phyloP scores from a whole-genome alignment of 2,329 filamentous ascomycete genomes.

The Fusarium metavorans region DNA sequence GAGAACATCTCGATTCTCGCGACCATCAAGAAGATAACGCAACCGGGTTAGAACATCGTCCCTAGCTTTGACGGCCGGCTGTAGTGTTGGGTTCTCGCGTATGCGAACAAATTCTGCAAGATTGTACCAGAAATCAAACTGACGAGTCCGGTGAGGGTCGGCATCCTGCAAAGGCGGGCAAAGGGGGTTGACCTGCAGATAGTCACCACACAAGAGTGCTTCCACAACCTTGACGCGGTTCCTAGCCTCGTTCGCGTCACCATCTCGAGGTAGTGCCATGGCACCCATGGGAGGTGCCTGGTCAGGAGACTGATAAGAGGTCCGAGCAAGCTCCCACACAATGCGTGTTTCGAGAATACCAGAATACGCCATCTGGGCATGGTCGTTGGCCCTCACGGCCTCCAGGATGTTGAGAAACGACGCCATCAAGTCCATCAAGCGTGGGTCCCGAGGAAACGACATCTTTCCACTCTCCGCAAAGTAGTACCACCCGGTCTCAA shows the following conservation, averaged over 20 bases:
- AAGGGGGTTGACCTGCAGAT: slow-evolving; percentile 69
- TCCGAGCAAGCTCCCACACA: slow-evolving; percentile 70
- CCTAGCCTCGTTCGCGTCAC: slow-evolving; percentile 72
- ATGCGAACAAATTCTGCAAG: slow-evolving; percentile 74
- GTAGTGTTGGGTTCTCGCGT: slow-evolving; percentile 68
- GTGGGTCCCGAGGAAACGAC: slow-evolving; percentile 63
- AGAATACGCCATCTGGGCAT: slow-evolving; percentile 65
- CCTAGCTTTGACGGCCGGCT: slow-evolving; percentile 61
- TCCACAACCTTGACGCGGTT: slow-evolving; percentile 82
- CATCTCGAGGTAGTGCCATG: slow-evolving; percentile 60
- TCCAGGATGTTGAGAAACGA: slow-evolving; percentile 70
- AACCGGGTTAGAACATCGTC: slow-evolving; percentile 75
- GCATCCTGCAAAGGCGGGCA: slow-evolving; percentile 61
- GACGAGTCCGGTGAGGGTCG: slow-evolving; percentile 68
- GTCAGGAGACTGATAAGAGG: slow-evolving; percentile 57
- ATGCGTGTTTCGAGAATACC: slow-evolving; percentile 68
- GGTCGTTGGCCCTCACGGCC: slow-evolving; percentile 62
- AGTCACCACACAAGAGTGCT: slow-evolving; percentile 78
- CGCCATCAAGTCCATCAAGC: slow-evolving; percentile 74
- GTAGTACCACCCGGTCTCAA: slow-evolving; percentile 88
- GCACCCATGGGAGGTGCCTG: slow-evolving; percentile 47
- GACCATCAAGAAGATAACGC: slow-evolving; percentile 78
- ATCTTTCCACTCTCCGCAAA: slow-evolving; percentile 58
- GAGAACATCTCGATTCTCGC: slow-evolving; percentile 89
- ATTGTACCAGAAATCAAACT: slow-evolving; percentile 85